Evolutionary conservation across 805 yeast genomes (phyloP).

Genomic region (Spathaspora girioi): DNA sequence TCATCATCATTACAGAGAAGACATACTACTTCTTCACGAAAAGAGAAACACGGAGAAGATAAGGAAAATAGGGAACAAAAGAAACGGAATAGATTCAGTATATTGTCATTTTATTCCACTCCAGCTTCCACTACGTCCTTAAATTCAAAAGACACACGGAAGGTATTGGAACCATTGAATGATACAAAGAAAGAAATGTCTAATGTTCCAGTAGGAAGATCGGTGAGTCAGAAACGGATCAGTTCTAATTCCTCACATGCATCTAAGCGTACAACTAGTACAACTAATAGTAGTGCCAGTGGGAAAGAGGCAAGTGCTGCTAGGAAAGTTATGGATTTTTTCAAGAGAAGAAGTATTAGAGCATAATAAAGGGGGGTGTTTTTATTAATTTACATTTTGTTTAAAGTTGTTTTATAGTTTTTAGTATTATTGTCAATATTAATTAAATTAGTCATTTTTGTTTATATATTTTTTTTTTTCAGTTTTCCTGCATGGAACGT

Average conservation of each 20-base stretch:
- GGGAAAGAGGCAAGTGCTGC: constrained; percentile 70
- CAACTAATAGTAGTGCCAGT: constrained; percentile 16
- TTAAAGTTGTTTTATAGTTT: background rate
- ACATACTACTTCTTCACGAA: constrained; percentile 1
- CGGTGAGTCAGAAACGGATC: constrained; percentile 12
- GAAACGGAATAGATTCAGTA: constrained; percentile 40
- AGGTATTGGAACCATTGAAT: constrained; percentile 30
- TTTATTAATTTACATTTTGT: background rate
- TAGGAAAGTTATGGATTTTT: constrained; percentile 72
- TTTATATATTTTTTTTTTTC: background rate
- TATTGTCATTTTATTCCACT: constrained; percentile 39
- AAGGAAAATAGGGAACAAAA: constrained; percentile 28
- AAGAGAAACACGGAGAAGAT: constrained; percentile 11
- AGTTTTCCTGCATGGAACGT: background rate
- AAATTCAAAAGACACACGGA: constrained; percentile 12
- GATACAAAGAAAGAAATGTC: constrained; percentile 19
- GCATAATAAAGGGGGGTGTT: constrained; percentile 14
- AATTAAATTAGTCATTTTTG: background rate
- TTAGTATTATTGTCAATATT: background rate
- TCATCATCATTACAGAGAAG: background rate
- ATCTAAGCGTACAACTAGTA: constrained; percentile 21
- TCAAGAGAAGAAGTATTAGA: constrained; percentile 55
- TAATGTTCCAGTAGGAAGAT: constrained; percentile 6
- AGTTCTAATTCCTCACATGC: constrained; percentile 26
- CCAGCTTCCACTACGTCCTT: constrained; percentile 5